These are phyloP conservation scores for Populus hybrid DNA, from an alignment of 441 rosid species.

Conservation along the genomic window DNA sequence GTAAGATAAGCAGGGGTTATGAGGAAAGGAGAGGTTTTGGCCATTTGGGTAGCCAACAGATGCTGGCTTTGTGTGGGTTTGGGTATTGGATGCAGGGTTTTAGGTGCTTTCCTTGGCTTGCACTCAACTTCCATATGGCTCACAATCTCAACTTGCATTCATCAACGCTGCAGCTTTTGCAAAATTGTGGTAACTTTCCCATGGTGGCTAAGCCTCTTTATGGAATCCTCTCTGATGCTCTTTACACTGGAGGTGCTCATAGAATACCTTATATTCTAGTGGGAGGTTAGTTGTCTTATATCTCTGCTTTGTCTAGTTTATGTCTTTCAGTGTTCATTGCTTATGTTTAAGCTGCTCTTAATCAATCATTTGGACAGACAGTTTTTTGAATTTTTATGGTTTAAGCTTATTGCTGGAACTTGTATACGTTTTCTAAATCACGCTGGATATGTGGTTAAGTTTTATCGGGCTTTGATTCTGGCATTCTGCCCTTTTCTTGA, in stretches of 20 bases:
- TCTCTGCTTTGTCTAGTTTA: not conserved
- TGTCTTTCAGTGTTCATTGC: not conserved
- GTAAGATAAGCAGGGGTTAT: slow-evolving; percentile 20
- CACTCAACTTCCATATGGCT: slow-evolving; percentile 79
- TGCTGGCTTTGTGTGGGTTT: slow-evolving; percentile 61
- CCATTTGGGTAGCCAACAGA: slow-evolving; percentile 41
- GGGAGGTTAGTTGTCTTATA: slow-evolving; percentile 51
- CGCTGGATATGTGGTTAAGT: not conserved
- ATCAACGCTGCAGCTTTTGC: slow-evolving; percentile 71
- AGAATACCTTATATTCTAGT: slow-evolving; percentile 67
- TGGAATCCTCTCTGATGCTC: slow-evolving; percentile 75
- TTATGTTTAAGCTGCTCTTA: not conserved
- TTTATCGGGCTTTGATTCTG: not conserved
- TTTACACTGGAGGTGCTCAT: slow-evolving; percentile 56
- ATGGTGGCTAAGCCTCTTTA: slow-evolving; percentile 83
- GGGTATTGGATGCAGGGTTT: slow-evolving; percentile 86
- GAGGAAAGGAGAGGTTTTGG: slow-evolving; percentile 33
- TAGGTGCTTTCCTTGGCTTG: slow-evolving; percentile 88
- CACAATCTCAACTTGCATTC: slow-evolving; percentile 58
- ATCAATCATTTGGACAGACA: no score
- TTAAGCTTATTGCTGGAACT: not conserved
- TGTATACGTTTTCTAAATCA: not conserved
- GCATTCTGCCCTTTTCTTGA: not conserved
- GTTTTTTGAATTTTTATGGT: not conserved
- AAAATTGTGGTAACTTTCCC: slow-evolving; percentile 64